phyloP scores from a whole-genome alignment of 176 grass and related monocot genomes.

The Phyllostachys edulis region DNA sequence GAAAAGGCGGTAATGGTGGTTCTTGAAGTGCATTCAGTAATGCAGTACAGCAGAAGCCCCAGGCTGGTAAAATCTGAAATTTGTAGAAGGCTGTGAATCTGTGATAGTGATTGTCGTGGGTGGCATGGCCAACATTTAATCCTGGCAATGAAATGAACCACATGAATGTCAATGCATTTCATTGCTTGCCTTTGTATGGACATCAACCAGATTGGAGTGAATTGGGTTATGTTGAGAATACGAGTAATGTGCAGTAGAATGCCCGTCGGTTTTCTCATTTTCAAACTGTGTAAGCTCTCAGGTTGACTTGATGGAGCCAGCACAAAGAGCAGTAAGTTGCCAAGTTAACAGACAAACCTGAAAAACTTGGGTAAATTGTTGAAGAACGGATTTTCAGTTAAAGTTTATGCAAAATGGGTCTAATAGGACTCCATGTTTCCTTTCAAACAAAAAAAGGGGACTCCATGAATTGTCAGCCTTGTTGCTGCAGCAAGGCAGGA shows the following conservation, averaged over 20 bases:
- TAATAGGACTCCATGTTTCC: neutral
- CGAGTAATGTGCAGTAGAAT: neutral
- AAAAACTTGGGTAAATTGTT: neutral
- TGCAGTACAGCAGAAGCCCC: neutral
- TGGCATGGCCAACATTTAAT: neutral
- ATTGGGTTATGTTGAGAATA: neutral
- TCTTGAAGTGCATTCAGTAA: slow-evolving; percentile 8
- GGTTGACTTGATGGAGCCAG: neutral
- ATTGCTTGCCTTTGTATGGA: neutral
- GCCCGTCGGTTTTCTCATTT: neutral
- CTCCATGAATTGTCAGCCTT: neutral
- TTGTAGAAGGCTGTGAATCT: slow-evolving; percentile 10
- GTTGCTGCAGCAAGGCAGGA: neutral
- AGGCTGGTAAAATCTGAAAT: neutral
- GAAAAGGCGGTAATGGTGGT: neutral
- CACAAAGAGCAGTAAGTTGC: neutral
- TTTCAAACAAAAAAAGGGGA: no score
- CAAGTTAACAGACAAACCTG: neutral
- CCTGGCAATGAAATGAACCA: neutral
- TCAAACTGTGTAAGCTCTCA: neutral
- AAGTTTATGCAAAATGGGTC: neutral
- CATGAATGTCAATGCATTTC: neutral
- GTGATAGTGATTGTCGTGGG: neutral
- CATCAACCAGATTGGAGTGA: neutral
- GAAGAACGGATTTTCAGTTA: neutral